phyloP scores from a whole-genome alignment of 495 filamentous ascomycete species.

The Alectoria sarmentosa region DNA sequence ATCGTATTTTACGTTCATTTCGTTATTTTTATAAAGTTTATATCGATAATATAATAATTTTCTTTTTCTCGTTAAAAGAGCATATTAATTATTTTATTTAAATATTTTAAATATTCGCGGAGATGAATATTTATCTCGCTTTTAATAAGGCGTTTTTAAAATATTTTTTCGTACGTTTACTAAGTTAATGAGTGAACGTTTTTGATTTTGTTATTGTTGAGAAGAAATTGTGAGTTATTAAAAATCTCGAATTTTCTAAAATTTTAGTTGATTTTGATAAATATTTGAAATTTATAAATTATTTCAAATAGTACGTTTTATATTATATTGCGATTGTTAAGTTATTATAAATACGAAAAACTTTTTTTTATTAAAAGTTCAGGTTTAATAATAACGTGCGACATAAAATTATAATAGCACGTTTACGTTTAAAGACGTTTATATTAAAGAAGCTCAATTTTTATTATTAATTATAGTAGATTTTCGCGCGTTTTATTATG shows the following conservation, averaged over 20 bases:
- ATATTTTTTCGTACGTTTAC: background rate
- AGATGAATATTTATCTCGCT: background rate
- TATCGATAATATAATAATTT: background rate
- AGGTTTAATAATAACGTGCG: background rate
- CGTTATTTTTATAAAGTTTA: no score
- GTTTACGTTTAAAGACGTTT: no score
- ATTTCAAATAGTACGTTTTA: background rate
- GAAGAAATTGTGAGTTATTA: background rate
- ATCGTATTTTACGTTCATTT: no score
- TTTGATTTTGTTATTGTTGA: background rate
- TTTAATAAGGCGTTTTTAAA: background rate
- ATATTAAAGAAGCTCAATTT: no score
- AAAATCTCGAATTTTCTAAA: background rate
- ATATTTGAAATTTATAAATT: background rate
- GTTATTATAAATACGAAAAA: background rate
- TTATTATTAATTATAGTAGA: background rate
- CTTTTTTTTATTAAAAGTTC: background rate
- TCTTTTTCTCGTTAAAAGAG: background rate
- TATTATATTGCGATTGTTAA: no score
- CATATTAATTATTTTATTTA: background rate
- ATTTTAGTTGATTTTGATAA: background rate
- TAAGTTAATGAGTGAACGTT: background rate
- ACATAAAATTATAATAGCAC: background rate
- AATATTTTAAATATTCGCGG: background rate
- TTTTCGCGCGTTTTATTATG: background rate